Conservation (phyloP, 345 rosid species). For the Raphanus sativus region DNA sequence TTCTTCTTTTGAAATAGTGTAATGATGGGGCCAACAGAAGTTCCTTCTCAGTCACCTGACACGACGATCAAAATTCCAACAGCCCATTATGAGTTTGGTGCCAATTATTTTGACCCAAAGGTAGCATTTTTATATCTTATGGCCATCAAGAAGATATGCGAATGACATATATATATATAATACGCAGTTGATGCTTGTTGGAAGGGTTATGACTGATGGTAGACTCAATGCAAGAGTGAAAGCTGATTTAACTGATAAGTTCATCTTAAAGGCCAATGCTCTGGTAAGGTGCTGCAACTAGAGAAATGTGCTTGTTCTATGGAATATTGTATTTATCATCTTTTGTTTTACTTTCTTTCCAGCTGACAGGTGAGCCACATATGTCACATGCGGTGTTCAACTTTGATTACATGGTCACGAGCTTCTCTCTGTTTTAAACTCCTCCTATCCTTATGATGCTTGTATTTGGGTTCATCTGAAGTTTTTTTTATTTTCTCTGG, state of each 20-base stretch:
- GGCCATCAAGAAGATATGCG: not conserved
- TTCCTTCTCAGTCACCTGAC: constrained; percentile 89
- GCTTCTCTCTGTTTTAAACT: not conserved
- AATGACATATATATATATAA: not conserved
- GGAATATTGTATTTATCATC: not conserved
- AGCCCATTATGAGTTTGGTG: constrained; percentile 91
- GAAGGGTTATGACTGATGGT: constrained; percentile 90
- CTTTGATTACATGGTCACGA: constrained; percentile 86
- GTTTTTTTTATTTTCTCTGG: not conserved
- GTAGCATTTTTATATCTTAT: constrained; percentile 1
- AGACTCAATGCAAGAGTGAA: constrained; percentile 84
- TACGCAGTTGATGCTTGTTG: constrained; percentile 81
- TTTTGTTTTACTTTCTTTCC: constrained; percentile 33
- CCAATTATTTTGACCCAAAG: constrained; percentile 79
- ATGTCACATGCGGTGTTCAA: constrained; percentile 82
- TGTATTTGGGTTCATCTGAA: constrained; percentile 5
- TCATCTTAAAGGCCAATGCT: constrained; percentile 81
- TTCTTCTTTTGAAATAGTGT: constrained; percentile 47
- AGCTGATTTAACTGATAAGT: constrained; percentile 77
- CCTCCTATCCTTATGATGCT: not conserved
- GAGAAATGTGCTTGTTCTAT: not conserved
- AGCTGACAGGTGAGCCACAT: constrained; percentile 85
- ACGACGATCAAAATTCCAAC: constrained; percentile 75
- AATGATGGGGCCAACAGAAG: constrained; percentile 84
- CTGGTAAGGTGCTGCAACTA: constrained; percentile 47